A percentile compares a stretch with the other conserved stretches of the same genome.
Evolutionary conservation across 371 early-diverging fungal genomes (phyloP).

Genomic region (Amoeboaphelidium occidentale): DNA sequence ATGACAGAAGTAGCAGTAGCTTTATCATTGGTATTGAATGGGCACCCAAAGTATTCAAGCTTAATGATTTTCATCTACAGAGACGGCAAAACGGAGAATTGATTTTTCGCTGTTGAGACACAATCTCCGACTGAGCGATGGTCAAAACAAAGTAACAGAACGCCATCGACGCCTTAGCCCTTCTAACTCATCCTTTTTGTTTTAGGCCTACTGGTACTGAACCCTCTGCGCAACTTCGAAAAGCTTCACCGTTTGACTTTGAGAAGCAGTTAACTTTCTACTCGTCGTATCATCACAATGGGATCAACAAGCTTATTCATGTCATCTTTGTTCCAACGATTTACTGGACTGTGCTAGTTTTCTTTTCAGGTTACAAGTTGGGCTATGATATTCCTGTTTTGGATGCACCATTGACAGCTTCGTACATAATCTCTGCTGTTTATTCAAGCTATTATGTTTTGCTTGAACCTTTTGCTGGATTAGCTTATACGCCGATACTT

Average conservation of each 20-base stretch:
- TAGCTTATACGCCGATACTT: constrained; percentile 30
- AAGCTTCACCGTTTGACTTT: constrained; percentile 21
- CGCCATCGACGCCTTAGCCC: no score
- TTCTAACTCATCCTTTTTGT: no score
- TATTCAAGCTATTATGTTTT: constrained; percentile 46
- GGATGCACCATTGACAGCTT: constrained; percentile 5
- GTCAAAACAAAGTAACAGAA: no score
- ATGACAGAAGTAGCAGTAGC: no score
- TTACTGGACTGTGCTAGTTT: constrained; percentile 50
- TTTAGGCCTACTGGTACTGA: no score
- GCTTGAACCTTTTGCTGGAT: constrained; percentile 52
- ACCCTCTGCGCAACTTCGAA: background rate
- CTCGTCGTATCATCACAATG: constrained; percentile 50
- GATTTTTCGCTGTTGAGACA: no score
- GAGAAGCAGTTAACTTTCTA: constrained; percentile 47
- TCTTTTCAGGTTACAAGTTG: constrained; percentile 18
- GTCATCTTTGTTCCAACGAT: constrained; percentile 73
- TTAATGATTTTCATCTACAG: no score
- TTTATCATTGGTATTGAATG: no score
- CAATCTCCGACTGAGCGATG: no score
- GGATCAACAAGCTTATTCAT: constrained; percentile 55
- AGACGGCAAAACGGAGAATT: no score
- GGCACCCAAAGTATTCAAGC: no score
- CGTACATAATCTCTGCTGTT: constrained; percentile 16
- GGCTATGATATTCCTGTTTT: constrained; percentile 7